Base-by-base conservation (phyloP, 345 rosid species). In the Acer negundo region DNA sequence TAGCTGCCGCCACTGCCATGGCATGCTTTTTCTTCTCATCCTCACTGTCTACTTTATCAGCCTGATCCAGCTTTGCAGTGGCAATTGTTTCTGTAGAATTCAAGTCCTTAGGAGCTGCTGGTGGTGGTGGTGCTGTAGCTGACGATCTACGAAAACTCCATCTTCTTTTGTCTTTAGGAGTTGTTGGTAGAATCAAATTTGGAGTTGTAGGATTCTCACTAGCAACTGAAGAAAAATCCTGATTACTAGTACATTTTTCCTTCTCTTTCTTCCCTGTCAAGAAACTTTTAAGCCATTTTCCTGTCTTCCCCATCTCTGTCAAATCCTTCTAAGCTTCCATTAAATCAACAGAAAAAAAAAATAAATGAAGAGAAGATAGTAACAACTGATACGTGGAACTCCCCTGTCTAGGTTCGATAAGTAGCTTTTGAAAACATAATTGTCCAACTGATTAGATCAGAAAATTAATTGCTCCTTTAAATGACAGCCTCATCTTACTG, bases 101-200 rank as follows among this genome's bases (percentile, higher is more conserved):
- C 19, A 24, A 47, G 42, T 83, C 89, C 77, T 78, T 84, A 26
- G 78, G 67, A 42, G 79, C 75, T 47, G 82, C 84, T 73, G 86
- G 81, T 49, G 82, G 80, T 0, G 93, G 1, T 0, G 93, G 9
- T 9, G 46, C 49, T 46, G 46, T 67, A 8, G 97, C 93, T 0
- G 97, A 89, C 11, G 99, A 91, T 75, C 97, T 88, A 67, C 95
- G 85, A 63, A 95, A 93, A 85, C 98, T 95, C 97, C 97, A 95
- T 70, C 97, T 85, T 77, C 85, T 81, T 82, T 90, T 95, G 79
- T 95, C 99, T 56, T 86, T 91, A 1, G 94, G 93, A 77, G 95
- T 91, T 7, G 84, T 75, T 35, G 94, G 93, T 38, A 77, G 78
- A 31, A 79, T 61, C 13, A 76, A 62, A 73, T 80, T 80, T 10